Percentiles rank a stretch among this genome's conserved stretches.
Conservation (phyloP, 495 filamentous ascomycete genomes). For the Aspergillus asperescens region DNA sequence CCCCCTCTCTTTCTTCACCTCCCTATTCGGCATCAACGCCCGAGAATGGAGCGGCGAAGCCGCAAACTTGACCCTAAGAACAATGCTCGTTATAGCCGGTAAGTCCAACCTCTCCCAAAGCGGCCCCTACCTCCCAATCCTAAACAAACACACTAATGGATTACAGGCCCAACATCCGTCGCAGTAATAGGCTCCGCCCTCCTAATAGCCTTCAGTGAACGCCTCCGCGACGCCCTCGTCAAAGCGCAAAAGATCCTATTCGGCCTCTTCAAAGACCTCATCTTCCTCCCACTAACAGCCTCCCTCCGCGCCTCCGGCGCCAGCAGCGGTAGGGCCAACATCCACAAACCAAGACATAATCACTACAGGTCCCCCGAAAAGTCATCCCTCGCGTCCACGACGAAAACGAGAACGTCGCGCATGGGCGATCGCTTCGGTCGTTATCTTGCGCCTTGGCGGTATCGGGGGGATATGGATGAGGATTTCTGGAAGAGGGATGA, state of each 20-base stretch:
- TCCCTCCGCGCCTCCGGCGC: no score
- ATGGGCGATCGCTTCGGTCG: conserved; percentile 24
- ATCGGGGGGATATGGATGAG: conserved; percentile 24
- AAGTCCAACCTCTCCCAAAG: background rate
- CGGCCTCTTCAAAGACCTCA: conserved; percentile 25
- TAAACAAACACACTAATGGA: conserved; percentile 11
- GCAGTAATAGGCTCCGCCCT: conserved; percentile 41
- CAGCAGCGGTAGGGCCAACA: no score
- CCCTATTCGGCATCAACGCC: conserved; percentile 61
- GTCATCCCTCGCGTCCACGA: conserved; percentile 12
- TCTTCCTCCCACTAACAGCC: conserved; percentile 14
- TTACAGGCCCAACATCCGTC: conserved; percentile 32
- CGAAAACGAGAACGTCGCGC: conserved; percentile 19
- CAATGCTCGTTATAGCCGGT: conserved; percentile 38
- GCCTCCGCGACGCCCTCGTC: conserved; percentile 27
- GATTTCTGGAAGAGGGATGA: conserved; percentile 36
- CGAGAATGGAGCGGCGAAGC: conserved; percentile 53
- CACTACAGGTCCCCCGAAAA: background rate
- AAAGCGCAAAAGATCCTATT: conserved; percentile 25
- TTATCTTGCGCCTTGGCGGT: conserved; percentile 18
- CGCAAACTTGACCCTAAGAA: conserved; percentile 24
- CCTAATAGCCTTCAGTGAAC: conserved; percentile 40
- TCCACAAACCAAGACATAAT: background rate
- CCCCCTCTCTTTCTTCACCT: conserved; percentile 62
- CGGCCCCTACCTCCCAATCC: background rate